Evolutionary conservation across 192 early-diverging fungal genomes (phyloP).

Genomic region (Gonapodya prolifera): DNA sequence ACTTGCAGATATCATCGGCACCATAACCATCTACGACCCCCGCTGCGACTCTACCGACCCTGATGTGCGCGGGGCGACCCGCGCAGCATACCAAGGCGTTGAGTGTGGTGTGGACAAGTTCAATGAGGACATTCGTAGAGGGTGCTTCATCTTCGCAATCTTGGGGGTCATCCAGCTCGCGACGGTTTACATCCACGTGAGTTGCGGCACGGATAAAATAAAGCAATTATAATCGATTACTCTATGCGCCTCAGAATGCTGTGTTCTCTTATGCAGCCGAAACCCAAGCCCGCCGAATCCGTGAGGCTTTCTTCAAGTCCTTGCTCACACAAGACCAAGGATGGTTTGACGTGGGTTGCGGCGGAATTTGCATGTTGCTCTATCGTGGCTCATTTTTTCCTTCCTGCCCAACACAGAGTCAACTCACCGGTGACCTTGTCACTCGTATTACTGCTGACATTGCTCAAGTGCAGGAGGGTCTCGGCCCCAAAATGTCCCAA

Average conservation of each 20-base stretch:
- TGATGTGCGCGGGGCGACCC: neutral
- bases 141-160: neutral
- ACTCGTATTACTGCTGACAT: conserved; percentile 79
- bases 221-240: neutral
- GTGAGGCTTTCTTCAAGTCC: conserved; percentile 56
- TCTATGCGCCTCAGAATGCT: neutral
- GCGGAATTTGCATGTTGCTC: neutral
- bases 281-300: conserved; percentile 56
- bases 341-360: conserved; percentile 58
- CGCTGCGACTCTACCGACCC: neutral
- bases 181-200: neutral
- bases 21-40: neutral
- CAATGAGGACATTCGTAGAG: neutral
- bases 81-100: neutral
- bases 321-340: conserved; percentile 77
- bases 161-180: neutral
- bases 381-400: neutral
- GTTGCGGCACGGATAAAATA: too few relatives aligned
- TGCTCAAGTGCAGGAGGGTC: conserved; percentile 75
- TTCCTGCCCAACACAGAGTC: neutral
- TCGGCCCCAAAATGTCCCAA: conserved; percentile 49
- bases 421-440: conserved; percentile 67
- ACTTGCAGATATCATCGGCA: neutral
- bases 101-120: neutral
- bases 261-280: conserved; percentile 22